Conservation (phyloP, 1,139 yeast species). For the Scheffersomyces segobiensis region DNA sequence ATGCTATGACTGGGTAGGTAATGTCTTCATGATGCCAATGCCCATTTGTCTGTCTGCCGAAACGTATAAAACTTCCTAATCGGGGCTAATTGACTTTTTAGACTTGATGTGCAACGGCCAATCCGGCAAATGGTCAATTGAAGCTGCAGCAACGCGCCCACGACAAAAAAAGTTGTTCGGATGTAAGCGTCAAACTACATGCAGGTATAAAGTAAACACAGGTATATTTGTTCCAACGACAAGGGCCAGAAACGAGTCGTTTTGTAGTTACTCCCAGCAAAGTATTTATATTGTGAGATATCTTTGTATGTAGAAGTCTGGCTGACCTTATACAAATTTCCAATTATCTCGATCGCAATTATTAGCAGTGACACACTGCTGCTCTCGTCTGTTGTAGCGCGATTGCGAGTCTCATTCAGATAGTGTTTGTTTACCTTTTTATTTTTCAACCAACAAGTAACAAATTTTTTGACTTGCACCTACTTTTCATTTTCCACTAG, state of each 20-base stretch:
- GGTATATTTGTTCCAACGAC: not conserved
- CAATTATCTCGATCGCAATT: not conserved
- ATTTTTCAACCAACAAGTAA: not conserved
- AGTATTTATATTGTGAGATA: not conserved
- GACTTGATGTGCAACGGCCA: not conserved
- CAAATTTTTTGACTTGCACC: not conserved
- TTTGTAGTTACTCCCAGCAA: not conserved
- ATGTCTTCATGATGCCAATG: not conserved
- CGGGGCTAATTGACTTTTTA: not conserved
- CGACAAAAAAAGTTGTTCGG: not conserved
- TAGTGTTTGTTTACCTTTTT: not conserved
- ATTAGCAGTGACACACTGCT: not conserved
- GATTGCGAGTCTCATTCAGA: not conserved
- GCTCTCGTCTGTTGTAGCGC: not conserved
- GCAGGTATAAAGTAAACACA: not conserved
- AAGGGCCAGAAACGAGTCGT: not conserved
- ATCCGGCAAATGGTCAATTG: not conserved
- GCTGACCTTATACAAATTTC: not conserved
- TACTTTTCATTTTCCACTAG: not conserved
- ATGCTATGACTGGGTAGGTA: not conserved
- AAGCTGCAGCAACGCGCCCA: not conserved
- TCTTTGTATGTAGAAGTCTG: not conserved
- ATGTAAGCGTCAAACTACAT: not conserved
- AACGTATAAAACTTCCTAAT: not conserved
- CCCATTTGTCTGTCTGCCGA: not conserved